Percentiles rank a stretch among this genome's conserved stretches.
Conservation (phyloP, 768 basidiomycete species). For the Trametopsis cervina region DNA sequence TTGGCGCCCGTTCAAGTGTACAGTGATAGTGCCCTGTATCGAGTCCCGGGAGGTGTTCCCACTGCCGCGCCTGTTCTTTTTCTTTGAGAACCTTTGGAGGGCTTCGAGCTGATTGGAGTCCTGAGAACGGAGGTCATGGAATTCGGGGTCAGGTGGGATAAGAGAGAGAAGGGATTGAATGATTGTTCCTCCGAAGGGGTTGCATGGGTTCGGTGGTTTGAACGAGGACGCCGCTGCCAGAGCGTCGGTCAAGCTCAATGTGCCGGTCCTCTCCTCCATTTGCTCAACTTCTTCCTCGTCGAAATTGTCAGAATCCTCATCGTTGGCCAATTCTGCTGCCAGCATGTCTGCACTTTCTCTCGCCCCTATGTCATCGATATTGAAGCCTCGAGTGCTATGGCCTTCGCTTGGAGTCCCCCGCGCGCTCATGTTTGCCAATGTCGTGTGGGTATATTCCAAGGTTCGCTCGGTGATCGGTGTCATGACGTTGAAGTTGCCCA, state of each 20-base stretch:
- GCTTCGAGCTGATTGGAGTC: conserved; percentile 55
- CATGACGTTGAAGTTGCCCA: conserved; percentile 86
- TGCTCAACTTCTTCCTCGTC: conserved; percentile 8
- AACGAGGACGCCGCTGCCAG: conserved; percentile 56
- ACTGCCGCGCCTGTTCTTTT: conserved; percentile 26
- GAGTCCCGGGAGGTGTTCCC: conserved; percentile 24
- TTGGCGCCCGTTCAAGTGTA: conserved; percentile 55
- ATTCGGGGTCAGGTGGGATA: conserved; percentile 52
- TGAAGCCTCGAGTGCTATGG: not conserved
- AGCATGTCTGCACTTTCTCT: conserved; percentile 45
- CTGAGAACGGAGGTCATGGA: conserved; percentile 48
- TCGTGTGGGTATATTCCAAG: conserved; percentile 71
- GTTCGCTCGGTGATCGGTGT: conserved; percentile 97
- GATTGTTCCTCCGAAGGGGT: conserved; percentile 69
- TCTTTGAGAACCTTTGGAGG: conserved; percentile 67
- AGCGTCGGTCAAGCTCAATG: conserved; percentile 59
- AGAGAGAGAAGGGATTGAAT: conserved; percentile 57
- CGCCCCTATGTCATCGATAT: conserved; percentile 8
- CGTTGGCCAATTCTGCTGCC: conserved; percentile 35
- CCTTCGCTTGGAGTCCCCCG: not conserved
- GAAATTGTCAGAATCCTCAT: conserved; percentile 2
- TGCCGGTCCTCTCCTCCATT: conserved; percentile 56
- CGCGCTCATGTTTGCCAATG: conserved; percentile 21
- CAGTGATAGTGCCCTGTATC: conserved; percentile 34
- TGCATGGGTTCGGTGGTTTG: conserved; percentile 81